Percentiles rank a stretch among this genome's conserved stretches.
phyloP scores from a whole-genome alignment of 257 asterid species.

The Solanum etuberosum region DNA sequence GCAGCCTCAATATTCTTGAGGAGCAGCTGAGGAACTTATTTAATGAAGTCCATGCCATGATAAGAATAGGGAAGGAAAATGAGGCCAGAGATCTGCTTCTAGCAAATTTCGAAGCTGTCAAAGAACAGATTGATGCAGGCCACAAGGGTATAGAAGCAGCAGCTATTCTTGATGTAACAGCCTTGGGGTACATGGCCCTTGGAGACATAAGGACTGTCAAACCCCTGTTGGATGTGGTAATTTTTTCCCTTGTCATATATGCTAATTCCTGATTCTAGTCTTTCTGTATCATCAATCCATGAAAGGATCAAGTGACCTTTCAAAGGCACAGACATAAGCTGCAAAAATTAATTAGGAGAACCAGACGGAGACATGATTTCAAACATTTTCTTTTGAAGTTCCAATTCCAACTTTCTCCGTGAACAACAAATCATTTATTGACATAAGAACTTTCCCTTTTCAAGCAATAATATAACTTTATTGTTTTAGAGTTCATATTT shows the following conservation, averaged over 20 bases:
- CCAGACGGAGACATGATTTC: neutral
- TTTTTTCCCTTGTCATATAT: conserved; percentile 12
- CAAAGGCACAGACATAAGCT: neutral
- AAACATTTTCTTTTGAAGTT: neutral
- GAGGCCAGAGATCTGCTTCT: conserved; percentile 62
- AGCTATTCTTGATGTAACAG: conserved; percentile 73
- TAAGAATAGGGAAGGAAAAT: conserved; percentile 51
- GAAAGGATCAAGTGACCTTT: neutral
- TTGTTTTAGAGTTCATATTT: neutral
- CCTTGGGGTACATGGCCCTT: conserved; percentile 73
- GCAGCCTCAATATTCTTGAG: conserved; percentile 39
- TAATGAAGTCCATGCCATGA: conserved; percentile 54
- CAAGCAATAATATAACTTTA: neutral
- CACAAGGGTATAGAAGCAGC: conserved; percentile 68
- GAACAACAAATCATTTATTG: neutral
- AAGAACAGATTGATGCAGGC: conserved; percentile 62
- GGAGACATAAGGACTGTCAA: conserved; percentile 46
- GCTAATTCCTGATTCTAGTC: neutral
- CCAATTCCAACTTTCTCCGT: neutral
- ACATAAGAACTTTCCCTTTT: neutral
- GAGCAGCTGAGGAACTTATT: conserved; percentile 59
- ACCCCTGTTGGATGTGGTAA: conserved; percentile 58
- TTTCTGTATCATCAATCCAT: neutral
- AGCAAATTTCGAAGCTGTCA: conserved; percentile 73
- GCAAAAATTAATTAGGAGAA: neutral